Evolutionary conservation across 768 basidiomycete species (phyloP).

Genomic region (Hygrocybe punicea): DNA sequence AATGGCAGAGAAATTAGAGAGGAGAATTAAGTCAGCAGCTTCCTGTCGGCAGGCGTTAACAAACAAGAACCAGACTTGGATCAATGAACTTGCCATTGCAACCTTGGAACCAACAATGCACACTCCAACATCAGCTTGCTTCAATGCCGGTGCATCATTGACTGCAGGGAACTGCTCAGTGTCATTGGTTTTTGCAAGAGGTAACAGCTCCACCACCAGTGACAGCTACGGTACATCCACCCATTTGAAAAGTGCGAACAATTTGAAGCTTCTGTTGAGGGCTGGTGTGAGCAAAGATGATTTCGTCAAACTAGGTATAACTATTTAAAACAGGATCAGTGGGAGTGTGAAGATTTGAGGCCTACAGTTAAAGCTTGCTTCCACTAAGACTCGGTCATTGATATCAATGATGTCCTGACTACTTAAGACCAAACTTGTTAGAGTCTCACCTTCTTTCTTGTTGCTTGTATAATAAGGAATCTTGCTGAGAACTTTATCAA

Average conservation of each 20-base stretch:
- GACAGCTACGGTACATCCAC: constrained; percentile 55
- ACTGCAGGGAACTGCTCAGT: constrained; percentile 23
- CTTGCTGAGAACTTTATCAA: constrained; percentile 18
- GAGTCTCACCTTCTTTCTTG: constrained; percentile 17
- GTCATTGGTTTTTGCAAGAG: background rate
- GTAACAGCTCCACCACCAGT: constrained; percentile 34
- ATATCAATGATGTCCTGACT: constrained; percentile 40
- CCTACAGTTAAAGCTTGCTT: constrained; percentile 24
- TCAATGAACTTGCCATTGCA: constrained; percentile 29
- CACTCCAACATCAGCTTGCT: constrained; percentile 60
- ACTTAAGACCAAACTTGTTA: constrained; percentile 42
- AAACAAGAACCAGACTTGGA: background rate
- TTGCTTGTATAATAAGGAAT: constrained; percentile 31
- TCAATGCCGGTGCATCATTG: constrained; percentile 57
- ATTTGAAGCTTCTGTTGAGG: constrained; percentile 66
- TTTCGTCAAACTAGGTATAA: constrained; percentile 40
- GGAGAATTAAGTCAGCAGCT: constrained; percentile 61
- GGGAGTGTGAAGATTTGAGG: background rate
- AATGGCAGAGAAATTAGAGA: constrained; percentile 65
- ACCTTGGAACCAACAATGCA: constrained; percentile 57
- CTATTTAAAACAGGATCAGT: background rate
- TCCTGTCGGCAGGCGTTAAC: constrained; percentile 25
- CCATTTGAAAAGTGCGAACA: constrained; percentile 53
- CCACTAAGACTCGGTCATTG: constrained; percentile 33
- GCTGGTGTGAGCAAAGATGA: constrained; percentile 62